Conservation (phyloP, 169 alveolate genomes). For the Eimeria zaria region DNA sequence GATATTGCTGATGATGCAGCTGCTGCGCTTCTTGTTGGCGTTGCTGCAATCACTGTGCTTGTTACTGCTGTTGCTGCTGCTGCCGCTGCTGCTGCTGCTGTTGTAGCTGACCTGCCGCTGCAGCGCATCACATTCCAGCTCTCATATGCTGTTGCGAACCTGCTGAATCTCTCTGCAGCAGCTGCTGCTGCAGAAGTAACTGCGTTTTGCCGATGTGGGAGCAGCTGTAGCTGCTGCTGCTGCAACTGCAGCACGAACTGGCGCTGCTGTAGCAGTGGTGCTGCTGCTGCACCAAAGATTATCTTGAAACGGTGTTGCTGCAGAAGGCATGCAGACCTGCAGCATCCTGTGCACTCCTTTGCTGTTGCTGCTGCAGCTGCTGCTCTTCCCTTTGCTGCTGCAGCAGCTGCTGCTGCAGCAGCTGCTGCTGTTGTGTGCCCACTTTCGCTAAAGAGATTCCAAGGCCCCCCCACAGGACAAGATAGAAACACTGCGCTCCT, state of each 20-base stretch:
- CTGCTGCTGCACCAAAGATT: background rate
- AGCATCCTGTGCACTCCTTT: background rate
- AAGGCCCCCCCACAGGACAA: background rate
- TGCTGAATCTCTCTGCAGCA: no score
- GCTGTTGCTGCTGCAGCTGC: background rate
- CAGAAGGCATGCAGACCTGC: background rate
- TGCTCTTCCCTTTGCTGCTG: background rate
- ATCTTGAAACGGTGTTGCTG: background rate
- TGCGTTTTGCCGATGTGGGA: no score
- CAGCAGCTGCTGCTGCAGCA: background rate
- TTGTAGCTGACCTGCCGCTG: background rate
- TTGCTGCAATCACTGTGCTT: no score
- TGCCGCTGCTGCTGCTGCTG: no score
- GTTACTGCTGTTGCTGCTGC: no score
- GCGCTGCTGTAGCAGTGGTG: constrained; percentile 14
- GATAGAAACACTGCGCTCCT: background rate
- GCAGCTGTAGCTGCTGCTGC: background rate
- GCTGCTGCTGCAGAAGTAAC: no score
- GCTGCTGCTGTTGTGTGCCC: background rate
- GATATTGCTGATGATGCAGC: no score
- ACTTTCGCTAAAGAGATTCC: no score
- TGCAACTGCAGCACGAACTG: background rate
- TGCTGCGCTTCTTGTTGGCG: no score
- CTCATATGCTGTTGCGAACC: background rate
- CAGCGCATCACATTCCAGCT: background rate